These are phyloP conservation scores for Pseudocercospora musae DNA, from an alignment of 2,329 filamentous ascomycete genomes.

Conservation along the genomic window DNA sequence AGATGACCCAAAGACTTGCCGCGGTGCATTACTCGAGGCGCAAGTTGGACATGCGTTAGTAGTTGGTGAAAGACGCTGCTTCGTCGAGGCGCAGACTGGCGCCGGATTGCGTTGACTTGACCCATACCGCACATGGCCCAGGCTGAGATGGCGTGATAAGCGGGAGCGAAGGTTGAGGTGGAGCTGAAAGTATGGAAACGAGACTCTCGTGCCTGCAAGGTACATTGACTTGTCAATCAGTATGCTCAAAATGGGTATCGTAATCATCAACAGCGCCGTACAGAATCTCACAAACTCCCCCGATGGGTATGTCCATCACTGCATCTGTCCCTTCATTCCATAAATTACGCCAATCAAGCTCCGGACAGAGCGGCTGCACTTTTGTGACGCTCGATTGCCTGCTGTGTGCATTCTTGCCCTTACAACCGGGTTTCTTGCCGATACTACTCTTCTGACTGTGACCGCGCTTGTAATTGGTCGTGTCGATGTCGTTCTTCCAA, in stretches of 20 bases:
- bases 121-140: background rate
- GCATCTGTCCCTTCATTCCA: constrained; percentile 95
- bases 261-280: constrained; percentile 58
- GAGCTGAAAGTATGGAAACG: background rate
- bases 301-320: constrained; percentile 93
- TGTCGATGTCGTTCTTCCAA: constrained; percentile 20
- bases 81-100: background rate
- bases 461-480: constrained; percentile 8
- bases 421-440: constrained; percentile 37
- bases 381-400: constrained; percentile 35
- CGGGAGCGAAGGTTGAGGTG: background rate
- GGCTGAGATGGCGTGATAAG: background rate
- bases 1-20: background rate
- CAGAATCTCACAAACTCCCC: constrained; percentile 89
- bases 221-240: background rate
- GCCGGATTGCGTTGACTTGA: background rate
- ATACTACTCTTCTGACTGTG: constrained; percentile 21
- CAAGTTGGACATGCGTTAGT: background rate
- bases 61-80: no score
- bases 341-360: constrained; percentile 70
- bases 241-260: constrained; percentile 14
- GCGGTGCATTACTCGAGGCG: background rate
- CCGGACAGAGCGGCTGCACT: constrained; percentile 24
- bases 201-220: background rate
- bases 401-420: constrained; percentile 35